These are phyloP conservation scores for Podaxis carcinomalis DNA, from an alignment of 768 basidiomycete genomes.

Conservation along the genomic window DNA sequence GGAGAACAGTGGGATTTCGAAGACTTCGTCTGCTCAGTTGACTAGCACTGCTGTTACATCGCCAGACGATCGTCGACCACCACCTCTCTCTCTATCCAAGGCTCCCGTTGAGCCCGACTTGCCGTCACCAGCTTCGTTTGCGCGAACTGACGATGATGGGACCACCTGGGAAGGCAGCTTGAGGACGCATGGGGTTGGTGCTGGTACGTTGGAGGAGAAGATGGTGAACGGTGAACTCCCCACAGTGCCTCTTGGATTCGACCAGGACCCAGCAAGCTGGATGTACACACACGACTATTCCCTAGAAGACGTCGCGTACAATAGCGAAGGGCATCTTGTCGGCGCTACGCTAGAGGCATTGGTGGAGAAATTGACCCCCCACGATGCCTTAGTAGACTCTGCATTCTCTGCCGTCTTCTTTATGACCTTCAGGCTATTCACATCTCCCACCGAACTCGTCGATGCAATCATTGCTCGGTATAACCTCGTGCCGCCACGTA, in stretches of 20 bases:
- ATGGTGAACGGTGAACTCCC: slow-evolving; percentile 50
- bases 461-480: slow-evolving; percentile 79
- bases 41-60: slow-evolving; percentile 47
- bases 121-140: slow-evolving; percentile 48
- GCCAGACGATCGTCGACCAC: slow-evolving; percentile 38
- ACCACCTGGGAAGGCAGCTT: slow-evolving; percentile 57
- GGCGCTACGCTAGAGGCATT: slow-evolving; percentile 87
- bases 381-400: slow-evolving; percentile 85
- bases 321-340: slow-evolving; percentile 83
- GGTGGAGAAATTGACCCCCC: slow-evolving; percentile 97
- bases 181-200: slow-evolving; percentile 24
- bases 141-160: slow-evolving; percentile 50
- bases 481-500: slow-evolving; percentile 65
- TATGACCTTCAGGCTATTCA: slow-evolving; percentile 91
- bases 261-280: slow-evolving; percentile 45
- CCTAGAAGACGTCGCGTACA: slow-evolving; percentile 83
- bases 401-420: slow-evolving; percentile 89
- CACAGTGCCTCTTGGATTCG: slow-evolving; percentile 36
- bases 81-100: slow-evolving; percentile 22
- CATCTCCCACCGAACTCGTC: slow-evolving; percentile 71
- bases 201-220: slow-evolving; percentile 45
- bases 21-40: slow-evolving; percentile 41
- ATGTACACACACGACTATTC: slow-evolving; percentile 75
- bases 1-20: slow-evolving; percentile 46
- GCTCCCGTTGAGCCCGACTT: slow-evolving; percentile 37